A percentile compares a stretch with the other conserved stretches of the same genome.
These are phyloP conservation scores for Myriosclerotinia curreyana DNA, from an alignment of 2,329 filamentous ascomycete species.

Conservation along the genomic window DNA sequence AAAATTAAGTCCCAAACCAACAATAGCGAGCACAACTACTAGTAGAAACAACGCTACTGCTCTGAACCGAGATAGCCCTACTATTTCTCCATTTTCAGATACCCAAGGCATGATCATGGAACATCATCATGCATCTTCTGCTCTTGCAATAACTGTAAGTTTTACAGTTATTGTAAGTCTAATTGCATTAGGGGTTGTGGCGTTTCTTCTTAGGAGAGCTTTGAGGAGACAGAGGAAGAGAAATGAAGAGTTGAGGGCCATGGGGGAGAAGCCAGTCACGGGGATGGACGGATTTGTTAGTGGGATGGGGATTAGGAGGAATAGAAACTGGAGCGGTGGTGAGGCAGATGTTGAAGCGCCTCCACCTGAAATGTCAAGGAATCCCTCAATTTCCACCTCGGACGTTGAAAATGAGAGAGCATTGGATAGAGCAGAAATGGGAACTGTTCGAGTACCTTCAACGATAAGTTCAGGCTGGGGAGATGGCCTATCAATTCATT, in stretches of 20 bases:
- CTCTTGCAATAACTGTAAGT: conserved; percentile 4
- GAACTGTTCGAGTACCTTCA: neutral
- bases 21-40: neutral
- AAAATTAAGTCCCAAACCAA: neutral
- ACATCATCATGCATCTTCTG: conserved; percentile 5
- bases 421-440: neutral
- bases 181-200: neutral
- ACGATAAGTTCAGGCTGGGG: conserved; percentile 1
- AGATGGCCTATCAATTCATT: conserved; percentile 36
- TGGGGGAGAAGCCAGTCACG: neutral
- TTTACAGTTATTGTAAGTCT: neutral
- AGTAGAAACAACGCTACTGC: neutral
- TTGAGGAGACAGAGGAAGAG: neutral
- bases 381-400: neutral
- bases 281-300: neutral
- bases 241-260: neutral
- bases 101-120: neutral
- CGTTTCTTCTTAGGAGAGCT: conserved; percentile 1
- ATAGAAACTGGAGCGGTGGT: neutral
- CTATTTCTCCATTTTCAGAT: neutral
- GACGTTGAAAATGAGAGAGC: neutral
- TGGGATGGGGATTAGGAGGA: neutral
- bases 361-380: neutral
- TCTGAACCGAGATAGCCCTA: neutral
- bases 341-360: neutral